Evolutionary conservation across 2,329 filamentous ascomycete species (phyloP).

Genomic region (Ampelomyces quisqualis): DNA sequence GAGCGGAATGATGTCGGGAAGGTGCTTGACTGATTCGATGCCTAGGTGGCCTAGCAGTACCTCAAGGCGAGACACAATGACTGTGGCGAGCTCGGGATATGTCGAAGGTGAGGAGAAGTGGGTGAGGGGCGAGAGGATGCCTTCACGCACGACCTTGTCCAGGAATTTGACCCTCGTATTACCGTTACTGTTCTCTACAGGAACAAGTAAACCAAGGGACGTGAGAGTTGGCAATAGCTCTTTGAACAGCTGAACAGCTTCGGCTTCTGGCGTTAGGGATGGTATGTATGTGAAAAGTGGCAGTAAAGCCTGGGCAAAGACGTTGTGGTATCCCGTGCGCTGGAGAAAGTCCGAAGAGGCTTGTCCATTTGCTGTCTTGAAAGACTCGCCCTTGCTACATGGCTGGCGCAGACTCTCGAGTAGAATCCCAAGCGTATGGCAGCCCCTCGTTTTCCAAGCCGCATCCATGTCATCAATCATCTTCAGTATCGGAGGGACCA

Average conservation of each 20-base stretch:
- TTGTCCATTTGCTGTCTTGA: constrained; percentile 1
- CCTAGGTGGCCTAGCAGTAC: constrained; percentile 59
- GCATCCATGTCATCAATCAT: constrained; percentile 65
- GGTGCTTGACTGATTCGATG: constrained; percentile 65
- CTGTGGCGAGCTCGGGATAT: constrained; percentile 57
- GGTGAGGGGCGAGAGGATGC: constrained; percentile 49
- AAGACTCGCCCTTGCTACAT: background rate
- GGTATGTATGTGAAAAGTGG: constrained; percentile 77
- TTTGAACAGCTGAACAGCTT: constrained; percentile 65
- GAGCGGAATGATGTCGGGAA: constrained; percentile 69
- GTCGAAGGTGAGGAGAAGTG: constrained; percentile 55
- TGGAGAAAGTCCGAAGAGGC: constrained; percentile 55
- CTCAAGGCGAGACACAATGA: constrained; percentile 56
- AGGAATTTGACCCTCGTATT: constrained; percentile 38
- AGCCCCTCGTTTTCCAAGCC: constrained; percentile 57
- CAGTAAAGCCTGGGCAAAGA: constrained; percentile 69
- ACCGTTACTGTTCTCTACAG: constrained; percentile 9
- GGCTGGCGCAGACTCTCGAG: constrained; percentile 46
- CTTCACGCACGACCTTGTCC: constrained; percentile 48
- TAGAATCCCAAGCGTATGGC: constrained; percentile 57
- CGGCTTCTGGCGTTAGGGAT: constrained; percentile 69
- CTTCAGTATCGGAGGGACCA: constrained; percentile 68
- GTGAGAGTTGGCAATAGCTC: constrained; percentile 68
- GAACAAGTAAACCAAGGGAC: constrained; percentile 47
- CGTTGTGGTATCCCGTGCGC: constrained; percentile 58